Conservation (phyloP, 306 rosid genomes). For the Cajanus cajan region DNA sequence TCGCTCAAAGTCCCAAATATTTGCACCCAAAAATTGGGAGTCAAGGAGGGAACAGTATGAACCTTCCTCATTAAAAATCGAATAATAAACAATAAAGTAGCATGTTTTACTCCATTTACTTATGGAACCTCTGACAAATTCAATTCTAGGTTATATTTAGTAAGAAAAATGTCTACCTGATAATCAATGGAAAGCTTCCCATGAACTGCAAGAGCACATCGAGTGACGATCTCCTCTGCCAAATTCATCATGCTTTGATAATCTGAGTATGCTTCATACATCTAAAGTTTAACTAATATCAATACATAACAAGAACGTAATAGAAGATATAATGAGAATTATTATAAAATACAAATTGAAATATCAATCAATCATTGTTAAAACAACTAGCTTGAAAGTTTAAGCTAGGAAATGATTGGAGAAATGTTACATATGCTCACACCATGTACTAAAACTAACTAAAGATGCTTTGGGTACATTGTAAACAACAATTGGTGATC, state of each 20-base stretch:
- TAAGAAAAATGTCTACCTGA: constrained; percentile 58
- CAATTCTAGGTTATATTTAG: background rate
- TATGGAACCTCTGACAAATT: background rate
- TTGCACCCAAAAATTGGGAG: background rate
- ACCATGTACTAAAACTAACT: constrained; percentile 1
- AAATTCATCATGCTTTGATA: constrained; percentile 97
- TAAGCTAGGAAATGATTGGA: background rate
- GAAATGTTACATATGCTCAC: constrained; percentile 12
- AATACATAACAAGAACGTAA: constrained; percentile 42
- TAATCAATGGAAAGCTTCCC: constrained; percentile 86
- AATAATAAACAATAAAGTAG: background rate
- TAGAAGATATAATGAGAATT: constrained; percentile 24
- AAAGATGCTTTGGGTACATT: background rate
- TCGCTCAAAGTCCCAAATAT: background rate
- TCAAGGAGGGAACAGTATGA: background rate
- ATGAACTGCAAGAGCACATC: constrained; percentile 80
- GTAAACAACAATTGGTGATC: constrained; percentile 16
- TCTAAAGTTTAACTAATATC: constrained; percentile 65
- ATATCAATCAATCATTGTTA: constrained; percentile 10
- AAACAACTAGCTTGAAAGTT: constrained; percentile 15
- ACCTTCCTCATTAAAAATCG: background rate
- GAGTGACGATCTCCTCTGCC: constrained; percentile 90
- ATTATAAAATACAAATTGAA: constrained; percentile 1
- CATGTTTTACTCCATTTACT: background rate
- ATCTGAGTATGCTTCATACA: constrained; percentile 97